Conservation (phyloP, 2,329 filamentous ascomycete genomes). For the Triangularia setosa region DNA sequence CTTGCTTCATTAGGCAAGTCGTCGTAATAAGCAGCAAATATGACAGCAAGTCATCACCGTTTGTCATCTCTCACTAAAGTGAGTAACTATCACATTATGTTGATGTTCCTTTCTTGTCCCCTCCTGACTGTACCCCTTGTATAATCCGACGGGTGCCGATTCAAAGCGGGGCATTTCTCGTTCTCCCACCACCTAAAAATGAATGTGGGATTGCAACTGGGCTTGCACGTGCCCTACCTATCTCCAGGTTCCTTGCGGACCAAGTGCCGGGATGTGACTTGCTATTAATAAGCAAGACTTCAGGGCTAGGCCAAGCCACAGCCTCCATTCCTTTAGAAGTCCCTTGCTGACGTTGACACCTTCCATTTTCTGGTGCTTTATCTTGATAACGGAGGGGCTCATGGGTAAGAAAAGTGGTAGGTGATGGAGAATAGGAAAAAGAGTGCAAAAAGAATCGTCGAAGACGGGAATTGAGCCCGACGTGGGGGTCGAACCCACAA, state of each 20-base stretch:
- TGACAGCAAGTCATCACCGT: not conserved
- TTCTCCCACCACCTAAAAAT: not conserved
- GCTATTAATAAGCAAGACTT: not conserved
- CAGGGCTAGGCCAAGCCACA: no score
- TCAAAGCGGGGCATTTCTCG: not conserved
- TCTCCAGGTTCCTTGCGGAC: not conserved
- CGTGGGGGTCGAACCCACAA: not conserved
- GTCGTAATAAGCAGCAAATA: not conserved
- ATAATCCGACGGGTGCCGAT: not conserved
- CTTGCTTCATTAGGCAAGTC: conserved; percentile 4
- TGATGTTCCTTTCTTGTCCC: not conserved
- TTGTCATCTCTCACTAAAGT: not conserved
- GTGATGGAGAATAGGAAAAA: not conserved
- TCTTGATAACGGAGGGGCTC: not conserved
- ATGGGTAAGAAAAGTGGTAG: not conserved
- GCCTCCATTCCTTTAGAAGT: not conserved
- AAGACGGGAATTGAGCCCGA: not conserved
- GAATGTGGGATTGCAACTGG: conserved; percentile 1
- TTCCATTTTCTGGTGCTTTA: not conserved
- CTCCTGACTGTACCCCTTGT: not conserved
- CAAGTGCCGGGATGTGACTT: not conserved
- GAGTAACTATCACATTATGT: not conserved
- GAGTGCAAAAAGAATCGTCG: not conserved
- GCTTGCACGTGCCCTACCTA: conserved; percentile 2
- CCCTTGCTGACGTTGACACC: not conserved